These are phyloP conservation scores for Globisporangium viniferum DNA, from an alignment of 352 stramenopile genomes.

Conservation along the genomic window DNA sequence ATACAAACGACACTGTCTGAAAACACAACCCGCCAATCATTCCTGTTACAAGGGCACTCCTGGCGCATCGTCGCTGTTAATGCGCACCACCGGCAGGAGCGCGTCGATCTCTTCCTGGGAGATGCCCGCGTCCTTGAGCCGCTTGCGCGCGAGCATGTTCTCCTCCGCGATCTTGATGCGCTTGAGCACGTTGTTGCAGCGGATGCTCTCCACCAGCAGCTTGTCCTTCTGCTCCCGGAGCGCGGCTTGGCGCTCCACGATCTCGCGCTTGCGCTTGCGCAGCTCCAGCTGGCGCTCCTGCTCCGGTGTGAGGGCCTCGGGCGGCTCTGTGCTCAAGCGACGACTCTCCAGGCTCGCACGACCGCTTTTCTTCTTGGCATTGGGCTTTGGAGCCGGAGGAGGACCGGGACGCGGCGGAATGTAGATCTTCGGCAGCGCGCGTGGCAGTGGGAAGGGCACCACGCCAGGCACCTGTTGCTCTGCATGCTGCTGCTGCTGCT, in stretches of 20 bases:
- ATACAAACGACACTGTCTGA: no score
- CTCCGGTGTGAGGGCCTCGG: not conserved
- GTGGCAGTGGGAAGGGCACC: not conserved
- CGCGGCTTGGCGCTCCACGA: not conserved
- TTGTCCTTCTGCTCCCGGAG: conserved; percentile 1
- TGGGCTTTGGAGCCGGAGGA: not conserved
- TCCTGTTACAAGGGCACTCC: no score
- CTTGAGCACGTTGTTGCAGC: conserved; percentile 17
- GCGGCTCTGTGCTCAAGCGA: not conserved
- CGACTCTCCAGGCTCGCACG: not conserved
- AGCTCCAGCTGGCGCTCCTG: not conserved
- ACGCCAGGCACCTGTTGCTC: not conserved
- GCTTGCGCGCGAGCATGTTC: conserved; percentile 35
- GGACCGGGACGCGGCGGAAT: not conserved
- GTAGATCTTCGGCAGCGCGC: not conserved
- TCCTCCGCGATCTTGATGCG: conserved; percentile 16
- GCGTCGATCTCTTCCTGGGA: conserved; percentile 17
- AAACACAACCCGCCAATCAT: no score
- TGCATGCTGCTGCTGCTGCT: not conserved
- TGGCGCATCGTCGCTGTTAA: not conserved
- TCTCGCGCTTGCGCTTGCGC: conserved; percentile 1
- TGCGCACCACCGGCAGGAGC: conserved; percentile 14
- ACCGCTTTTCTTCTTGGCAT: not conserved
- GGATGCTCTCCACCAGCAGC: not conserved
- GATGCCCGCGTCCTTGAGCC: conserved; percentile 34